Conservation (phyloP, 345 rosid species). For the Murraya paniculata region DNA sequence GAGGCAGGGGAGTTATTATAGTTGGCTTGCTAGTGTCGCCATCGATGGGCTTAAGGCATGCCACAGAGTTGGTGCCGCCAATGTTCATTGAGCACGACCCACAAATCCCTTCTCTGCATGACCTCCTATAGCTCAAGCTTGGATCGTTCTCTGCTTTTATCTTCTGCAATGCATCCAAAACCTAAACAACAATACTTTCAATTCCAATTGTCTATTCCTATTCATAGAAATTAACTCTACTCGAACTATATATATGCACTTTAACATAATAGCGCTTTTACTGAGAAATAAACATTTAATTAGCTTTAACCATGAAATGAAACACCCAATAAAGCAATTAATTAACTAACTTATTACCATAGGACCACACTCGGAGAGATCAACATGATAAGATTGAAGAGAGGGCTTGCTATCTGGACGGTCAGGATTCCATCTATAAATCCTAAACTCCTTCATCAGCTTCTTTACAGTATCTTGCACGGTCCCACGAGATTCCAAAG, state of each 20-base stretch:
- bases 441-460: constrained; percentile 56
- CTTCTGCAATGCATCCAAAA: constrained; percentile 64
- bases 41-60: constrained; percentile 59
- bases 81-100: constrained; percentile 76
- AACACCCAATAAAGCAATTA: neutral
- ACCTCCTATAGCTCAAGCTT: constrained; percentile 56
- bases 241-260: neutral
- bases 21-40: constrained; percentile 42
- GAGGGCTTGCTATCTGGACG: constrained; percentile 47
- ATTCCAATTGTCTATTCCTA: no score
- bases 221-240: neutral
- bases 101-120: constrained; percentile 76
- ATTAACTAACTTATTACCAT: constrained; percentile 27
- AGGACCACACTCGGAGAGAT: constrained; percentile 61
- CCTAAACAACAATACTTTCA: constrained; percentile 26
- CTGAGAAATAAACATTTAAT: neutral
- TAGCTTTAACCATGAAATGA: neutral
- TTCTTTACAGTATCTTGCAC: constrained; percentile 18
- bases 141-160: constrained; percentile 67
- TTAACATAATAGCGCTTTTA: neutral
- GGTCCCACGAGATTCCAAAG: constrained; percentile 28
- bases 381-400: constrained; percentile 53
- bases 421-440: constrained; percentile 63
- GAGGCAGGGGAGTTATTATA: constrained; percentile 63
- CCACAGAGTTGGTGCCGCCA: constrained; percentile 66